Base-by-base conservation (phyloP, 345 rosid genomes). In the Passiflora organensis region DNA sequence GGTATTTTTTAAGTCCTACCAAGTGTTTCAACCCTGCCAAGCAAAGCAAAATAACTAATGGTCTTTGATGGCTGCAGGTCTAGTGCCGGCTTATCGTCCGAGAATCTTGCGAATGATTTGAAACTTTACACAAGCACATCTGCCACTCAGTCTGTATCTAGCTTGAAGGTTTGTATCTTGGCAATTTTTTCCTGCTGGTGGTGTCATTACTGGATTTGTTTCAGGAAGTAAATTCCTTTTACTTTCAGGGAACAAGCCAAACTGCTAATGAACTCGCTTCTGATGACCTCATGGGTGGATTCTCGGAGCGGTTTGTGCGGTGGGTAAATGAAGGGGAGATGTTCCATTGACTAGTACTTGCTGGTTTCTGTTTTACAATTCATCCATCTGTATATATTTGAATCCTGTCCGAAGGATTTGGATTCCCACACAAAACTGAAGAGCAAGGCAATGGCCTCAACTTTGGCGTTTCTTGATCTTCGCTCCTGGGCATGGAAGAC, bases 321-420 rank as follows among this genome's bases (percentile, higher is more conserved):
- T 93, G 99, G 99, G 86, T 93, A 41, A 74, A 60, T 28, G 58
- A 81, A 15, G 95, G 87, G 43, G 88, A 72, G 46, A 51, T 70
- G 62, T 70, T 54, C 72, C 65, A 13, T 12, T 67, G 65, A 60
- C 42, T 21, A 15, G 8, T 24, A 11, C 9, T 3, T 44, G 34
- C 18, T 4, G 44, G 48, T 53, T 70, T 39, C 60, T 22, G 59
- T 43, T 10, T n/a, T 15, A 51, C 15, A 48, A 59, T 56, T 43
- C 41, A 49, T 55, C 59, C 13, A 59, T 8, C 34, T 2, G 8
- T 28, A 28, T 28, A 3, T 28, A 8, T 8, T 28, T 38, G 36
- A 60, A 41, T 69, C 63, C 74, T 75, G 18, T 84, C 85, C 83
- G 39, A 84, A 79, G 88, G 93, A 76, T 67, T 63, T 21, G 76